A percentile compares a stretch with the other conserved stretches of the same genome.
Conservation (phyloP, 2,329 filamentous ascomycete genomes). For the Coniochaeta sp. region DNA sequence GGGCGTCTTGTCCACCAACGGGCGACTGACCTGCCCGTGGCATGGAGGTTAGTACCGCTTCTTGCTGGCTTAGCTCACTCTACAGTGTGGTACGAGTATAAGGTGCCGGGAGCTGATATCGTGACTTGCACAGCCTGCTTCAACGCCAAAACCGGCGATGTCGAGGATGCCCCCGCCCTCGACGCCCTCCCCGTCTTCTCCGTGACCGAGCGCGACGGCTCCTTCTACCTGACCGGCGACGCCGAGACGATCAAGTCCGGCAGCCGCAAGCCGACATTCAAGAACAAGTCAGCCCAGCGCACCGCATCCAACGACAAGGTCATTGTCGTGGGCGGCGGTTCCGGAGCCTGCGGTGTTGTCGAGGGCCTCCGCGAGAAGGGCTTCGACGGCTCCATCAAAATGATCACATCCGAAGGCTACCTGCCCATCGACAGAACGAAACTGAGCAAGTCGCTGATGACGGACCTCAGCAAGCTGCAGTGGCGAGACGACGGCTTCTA, state of each 20-base stretch:
- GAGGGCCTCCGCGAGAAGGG: conserved; percentile 79
- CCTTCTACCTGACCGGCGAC: conserved; percentile 77
- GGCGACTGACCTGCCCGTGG: conserved; percentile 89
- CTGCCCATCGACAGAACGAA: conserved; percentile 90
- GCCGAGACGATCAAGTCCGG: conserved; percentile 71
- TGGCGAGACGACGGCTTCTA: conserved; percentile 76
- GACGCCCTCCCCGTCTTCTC: conserved; percentile 82
- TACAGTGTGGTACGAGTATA: neutral
- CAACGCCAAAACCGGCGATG: conserved; percentile 79
- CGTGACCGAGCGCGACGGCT: conserved; percentile 71
- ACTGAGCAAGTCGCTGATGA: conserved; percentile 85
- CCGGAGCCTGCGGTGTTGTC: conserved; percentile 72
- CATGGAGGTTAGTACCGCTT: conserved; percentile 62
- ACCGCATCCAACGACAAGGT: conserved; percentile 52
- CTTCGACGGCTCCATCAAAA: conserved; percentile 71
- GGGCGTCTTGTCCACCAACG: conserved; percentile 75
- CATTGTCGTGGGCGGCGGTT: conserved; percentile 83
- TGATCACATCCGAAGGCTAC: conserved; percentile 79
- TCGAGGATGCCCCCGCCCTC: conserved; percentile 89
- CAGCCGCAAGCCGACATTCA: conserved; percentile 65
- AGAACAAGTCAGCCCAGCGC: conserved; percentile 48
- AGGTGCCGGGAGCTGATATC: neutral
- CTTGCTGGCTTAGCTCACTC: neutral
- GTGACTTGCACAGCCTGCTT: conserved; percentile 66
- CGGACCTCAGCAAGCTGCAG: conserved; percentile 71